phyloP scores from a whole-genome alignment of 331 rosid species.

The Acacia pycnantha region DNA sequence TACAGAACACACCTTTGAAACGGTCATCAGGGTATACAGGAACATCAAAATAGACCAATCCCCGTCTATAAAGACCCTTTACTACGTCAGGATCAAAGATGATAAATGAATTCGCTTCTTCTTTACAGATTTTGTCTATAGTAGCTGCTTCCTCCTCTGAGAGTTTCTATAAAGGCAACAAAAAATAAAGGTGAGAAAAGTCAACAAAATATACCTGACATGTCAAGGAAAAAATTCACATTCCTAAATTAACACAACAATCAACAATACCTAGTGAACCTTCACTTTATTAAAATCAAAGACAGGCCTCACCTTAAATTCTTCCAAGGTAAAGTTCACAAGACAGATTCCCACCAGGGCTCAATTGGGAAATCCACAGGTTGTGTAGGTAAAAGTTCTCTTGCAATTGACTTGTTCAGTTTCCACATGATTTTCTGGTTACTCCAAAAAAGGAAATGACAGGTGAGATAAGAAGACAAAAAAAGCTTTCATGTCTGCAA shows the following conservation, averaged over 20 bases:
- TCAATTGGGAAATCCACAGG: slow-evolving; percentile 90
- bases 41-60: slow-evolving; percentile 85
- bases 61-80: slow-evolving; percentile 69
- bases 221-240: slow-evolving; percentile 15
- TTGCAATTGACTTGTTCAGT: slow-evolving; percentile 96
- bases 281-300: background rate
- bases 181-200: slow-evolving; percentile 17
- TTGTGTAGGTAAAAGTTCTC: slow-evolving; percentile 84
- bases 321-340: slow-evolving; percentile 96
- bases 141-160: slow-evolving; percentile 84
- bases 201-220: slow-evolving; percentile 15
- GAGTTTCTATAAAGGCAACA: slow-evolving; percentile 66
- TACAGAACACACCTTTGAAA: slow-evolving; percentile 64
- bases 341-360: slow-evolving; percentile 99
- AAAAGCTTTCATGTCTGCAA: background rate
- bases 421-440: slow-evolving; percentile 99
- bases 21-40: slow-evolving; percentile 87
- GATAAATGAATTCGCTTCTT: slow-evolving; percentile 76
- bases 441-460: slow-evolving; percentile 47
- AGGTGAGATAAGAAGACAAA: slow-evolving; percentile 33
- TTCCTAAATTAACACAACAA: slow-evolving; percentile 15
- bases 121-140: slow-evolving; percentile 88
- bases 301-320: slow-evolving; percentile 77
- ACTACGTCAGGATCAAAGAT: slow-evolving; percentile 66
- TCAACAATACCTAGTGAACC: background rate